A percentile compares a stretch with the other conserved stretches of the same genome.
phyloP scores from a whole-genome alignment of 345 rosid species.

The Bruguiera parviflora region DNA sequence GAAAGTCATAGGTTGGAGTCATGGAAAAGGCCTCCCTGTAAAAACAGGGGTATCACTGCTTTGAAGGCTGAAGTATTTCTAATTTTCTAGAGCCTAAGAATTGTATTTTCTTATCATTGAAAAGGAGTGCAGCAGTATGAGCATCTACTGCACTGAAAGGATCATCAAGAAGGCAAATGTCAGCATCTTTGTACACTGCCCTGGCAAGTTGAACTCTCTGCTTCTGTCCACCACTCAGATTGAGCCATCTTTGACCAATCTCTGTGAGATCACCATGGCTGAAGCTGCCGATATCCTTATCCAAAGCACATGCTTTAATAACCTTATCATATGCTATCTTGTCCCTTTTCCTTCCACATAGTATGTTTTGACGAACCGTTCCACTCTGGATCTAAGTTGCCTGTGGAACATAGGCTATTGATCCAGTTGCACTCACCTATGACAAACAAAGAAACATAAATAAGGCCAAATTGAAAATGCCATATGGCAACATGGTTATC shows the following conservation, averaged over 20 bases:
- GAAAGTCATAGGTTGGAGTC: neutral
- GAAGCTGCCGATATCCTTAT: conserved; percentile 59
- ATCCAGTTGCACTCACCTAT: conserved; percentile 54
- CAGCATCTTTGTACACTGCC: conserved; percentile 69
- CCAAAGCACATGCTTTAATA: conserved; percentile 60
- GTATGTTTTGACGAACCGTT: conserved; percentile 63
- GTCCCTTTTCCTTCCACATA: conserved; percentile 62
- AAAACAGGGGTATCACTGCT: neutral
- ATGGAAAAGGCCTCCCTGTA: neutral
- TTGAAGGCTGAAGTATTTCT: no score
- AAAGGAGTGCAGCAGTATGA: conserved; percentile 64
- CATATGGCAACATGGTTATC: neutral
- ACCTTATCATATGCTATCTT: conserved; percentile 47
- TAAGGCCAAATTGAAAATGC: neutral
- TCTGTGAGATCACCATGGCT: conserved; percentile 75
- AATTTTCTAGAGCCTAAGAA: neutral
- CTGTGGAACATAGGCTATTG: conserved; percentile 75
- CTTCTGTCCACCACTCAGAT: conserved; percentile 93
- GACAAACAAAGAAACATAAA: neutral
- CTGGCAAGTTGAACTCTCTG: conserved; percentile 82
- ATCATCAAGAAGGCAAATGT: conserved; percentile 74
- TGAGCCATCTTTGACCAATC: conserved; percentile 81
- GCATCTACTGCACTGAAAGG: conserved; percentile 90
- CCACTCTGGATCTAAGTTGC: conserved; percentile 87
- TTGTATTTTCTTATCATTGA: conserved; percentile 45